Evolutionary conservation across 2,329 filamentous ascomycete species (phyloP).

Genomic region (Venturiaceae sp.): DNA sequence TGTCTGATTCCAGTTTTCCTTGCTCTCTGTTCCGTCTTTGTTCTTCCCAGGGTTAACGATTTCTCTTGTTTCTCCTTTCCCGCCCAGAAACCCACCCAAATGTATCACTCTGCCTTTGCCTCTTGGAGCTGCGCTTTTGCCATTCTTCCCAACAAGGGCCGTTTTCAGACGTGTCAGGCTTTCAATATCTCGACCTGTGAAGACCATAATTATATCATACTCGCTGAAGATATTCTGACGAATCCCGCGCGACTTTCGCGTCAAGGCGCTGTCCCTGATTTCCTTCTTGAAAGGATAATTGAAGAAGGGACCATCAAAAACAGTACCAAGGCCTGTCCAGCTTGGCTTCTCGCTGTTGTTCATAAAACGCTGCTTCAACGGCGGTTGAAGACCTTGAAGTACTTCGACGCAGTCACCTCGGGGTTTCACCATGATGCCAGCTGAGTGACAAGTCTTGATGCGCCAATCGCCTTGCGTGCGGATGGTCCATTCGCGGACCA

Average conservation of each 20-base stretch:
- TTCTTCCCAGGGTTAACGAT: not conserved
- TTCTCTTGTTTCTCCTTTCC: not conserved
- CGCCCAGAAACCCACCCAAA: not conserved
- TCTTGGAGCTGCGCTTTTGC: not conserved
- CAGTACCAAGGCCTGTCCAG: not conserved
- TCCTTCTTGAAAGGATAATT: not conserved
- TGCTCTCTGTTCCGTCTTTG: conserved; percentile 1
- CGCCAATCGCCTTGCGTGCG: not conserved
- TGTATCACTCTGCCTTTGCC: not conserved
- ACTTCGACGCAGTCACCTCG: not conserved
- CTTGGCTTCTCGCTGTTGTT: not conserved
- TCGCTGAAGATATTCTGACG: not conserved
- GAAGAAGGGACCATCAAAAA: conserved; percentile 2
- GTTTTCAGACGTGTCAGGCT: not conserved
- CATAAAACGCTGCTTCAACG: not conserved
- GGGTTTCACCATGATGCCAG: not conserved
- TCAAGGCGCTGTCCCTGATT: not conserved
- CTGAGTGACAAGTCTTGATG: not conserved
- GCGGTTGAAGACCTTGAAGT: not conserved
- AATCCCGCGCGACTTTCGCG: not conserved
- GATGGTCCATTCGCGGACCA: conserved; percentile 2
- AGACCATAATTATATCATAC: conserved; percentile 4
- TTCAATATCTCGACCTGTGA: not conserved
- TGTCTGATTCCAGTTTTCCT: conserved; percentile 4
- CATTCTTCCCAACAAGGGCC: not conserved